Evolutionary conservation across 2,329 filamentous ascomycete genomes (phyloP).

Genomic region (Zymoseptoria pseudotritici): DNA sequence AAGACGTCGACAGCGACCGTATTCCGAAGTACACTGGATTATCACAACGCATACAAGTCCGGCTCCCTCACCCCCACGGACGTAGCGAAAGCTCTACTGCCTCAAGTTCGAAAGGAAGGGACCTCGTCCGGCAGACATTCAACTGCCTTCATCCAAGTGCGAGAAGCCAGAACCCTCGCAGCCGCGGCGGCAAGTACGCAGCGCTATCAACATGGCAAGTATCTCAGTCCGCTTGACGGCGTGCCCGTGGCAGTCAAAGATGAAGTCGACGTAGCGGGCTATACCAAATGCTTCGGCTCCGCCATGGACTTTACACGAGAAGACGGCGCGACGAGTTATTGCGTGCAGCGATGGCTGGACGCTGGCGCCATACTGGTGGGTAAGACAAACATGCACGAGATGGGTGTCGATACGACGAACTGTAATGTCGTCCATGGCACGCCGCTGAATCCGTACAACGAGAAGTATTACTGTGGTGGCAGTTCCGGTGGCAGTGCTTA

Average conservation of each 20-base stretch:
- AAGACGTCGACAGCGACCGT: conserved; percentile 17
- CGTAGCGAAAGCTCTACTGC: conserved; percentile 64
- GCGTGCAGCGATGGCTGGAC: conserved; percentile 62
- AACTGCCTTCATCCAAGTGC: conserved; percentile 63
- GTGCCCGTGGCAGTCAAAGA: conserved; percentile 81
- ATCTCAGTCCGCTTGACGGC: conserved; percentile 67
- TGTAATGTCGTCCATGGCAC: conserved; percentile 71
- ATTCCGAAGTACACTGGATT: conserved; percentile 59
- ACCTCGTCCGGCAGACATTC: conserved; percentile 50
- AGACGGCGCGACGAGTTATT: conserved; percentile 57
- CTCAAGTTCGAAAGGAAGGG: conserved; percentile 43
- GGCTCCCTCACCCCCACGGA: conserved; percentile 64
- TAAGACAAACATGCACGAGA: conserved; percentile 73
- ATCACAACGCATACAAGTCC: conserved; percentile 64
- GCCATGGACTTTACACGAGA: conserved; percentile 49
- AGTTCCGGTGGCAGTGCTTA: conserved; percentile 73
- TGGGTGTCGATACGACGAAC: conserved; percentile 66
- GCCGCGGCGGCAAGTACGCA: conserved; percentile 67
- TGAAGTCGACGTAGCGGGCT: conserved; percentile 65
- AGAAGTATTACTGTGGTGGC: conserved; percentile 69
- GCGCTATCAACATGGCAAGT: conserved; percentile 60
- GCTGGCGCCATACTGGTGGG: conserved; percentile 69
- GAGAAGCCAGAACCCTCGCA: conserved; percentile 54
- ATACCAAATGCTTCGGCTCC: conserved; percentile 59
- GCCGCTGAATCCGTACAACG: conserved; percentile 70